phyloP scores from a whole-genome alignment of 495 filamentous ascomycete species.

The Polyplosphaeria fusca region DNA sequence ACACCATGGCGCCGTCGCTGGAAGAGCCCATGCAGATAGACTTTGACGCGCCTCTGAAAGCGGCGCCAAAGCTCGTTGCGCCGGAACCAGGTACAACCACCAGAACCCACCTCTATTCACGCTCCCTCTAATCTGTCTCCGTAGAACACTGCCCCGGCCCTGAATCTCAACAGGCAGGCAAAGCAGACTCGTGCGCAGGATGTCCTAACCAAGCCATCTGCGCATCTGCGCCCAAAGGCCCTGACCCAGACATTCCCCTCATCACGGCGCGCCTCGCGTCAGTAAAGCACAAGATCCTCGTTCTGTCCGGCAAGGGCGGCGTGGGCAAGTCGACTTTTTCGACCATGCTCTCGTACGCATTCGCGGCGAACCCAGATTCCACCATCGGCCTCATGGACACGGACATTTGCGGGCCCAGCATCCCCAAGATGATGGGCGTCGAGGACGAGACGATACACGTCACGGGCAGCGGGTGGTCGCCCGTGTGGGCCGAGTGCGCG shows the following conservation, averaged over 20 bases:
- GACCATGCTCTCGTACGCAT: conserved; percentile 78
- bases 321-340: conserved; percentile 95
- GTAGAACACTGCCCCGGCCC: conserved; percentile 92
- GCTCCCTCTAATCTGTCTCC: background rate
- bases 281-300: conserved; percentile 85
- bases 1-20: conserved; percentile 64
- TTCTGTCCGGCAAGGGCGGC: conserved; percentile 92
- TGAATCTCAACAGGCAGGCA: conserved; percentile 79
- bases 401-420: conserved; percentile 90
- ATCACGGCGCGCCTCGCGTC: conserved; percentile 78
- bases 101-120: background rate
- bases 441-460: conserved; percentile 89
- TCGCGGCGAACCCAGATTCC: conserved; percentile 69
- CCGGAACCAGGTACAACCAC: conserved; percentile 70
- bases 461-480: conserved; percentile 77
- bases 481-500: conserved; percentile 96
- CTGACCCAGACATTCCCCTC: conserved; percentile 86
- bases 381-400: conserved; percentile 94
- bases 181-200: conserved; percentile 82
- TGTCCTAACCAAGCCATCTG: conserved; percentile 97
- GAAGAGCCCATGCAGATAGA: conserved; percentile 65
- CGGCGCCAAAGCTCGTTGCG: conserved; percentile 76
- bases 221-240: conserved; percentile 89
- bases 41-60: conserved; percentile 65
- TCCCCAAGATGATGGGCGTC: conserved; percentile 98